phyloP scores from a whole-genome alignment of 202 grass and related monocot genomes.

The Bolboschoenoplectus hybrid region DNA sequence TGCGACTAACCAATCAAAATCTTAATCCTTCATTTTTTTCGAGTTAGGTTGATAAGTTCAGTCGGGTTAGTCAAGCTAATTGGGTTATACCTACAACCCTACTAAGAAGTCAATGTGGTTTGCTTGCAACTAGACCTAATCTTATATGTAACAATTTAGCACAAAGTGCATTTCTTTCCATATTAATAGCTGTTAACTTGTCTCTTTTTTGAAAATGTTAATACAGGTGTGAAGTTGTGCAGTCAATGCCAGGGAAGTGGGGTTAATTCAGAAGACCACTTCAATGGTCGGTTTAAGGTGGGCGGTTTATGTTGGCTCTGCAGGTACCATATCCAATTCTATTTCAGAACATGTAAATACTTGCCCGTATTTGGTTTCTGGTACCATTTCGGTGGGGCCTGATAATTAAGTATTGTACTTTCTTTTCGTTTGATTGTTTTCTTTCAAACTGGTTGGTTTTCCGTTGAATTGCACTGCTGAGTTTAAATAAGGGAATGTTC shows the following conservation, averaged over 20 bases:
- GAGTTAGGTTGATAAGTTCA: not conserved
- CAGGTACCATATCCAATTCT: slow-evolving; percentile 54
- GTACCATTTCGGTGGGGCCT: not conserved
- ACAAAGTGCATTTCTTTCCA: not conserved
- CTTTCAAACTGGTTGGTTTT: not conserved
- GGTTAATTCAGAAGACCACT: slow-evolving; percentile 87
- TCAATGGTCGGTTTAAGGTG: slow-evolving; percentile 87
- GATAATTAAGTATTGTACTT: not conserved
- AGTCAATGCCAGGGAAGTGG: slow-evolving; percentile 68
- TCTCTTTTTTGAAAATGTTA: slow-evolving; percentile 30
- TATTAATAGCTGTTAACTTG: not conserved
- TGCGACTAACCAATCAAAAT: not conserved
- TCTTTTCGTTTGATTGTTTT: not conserved
- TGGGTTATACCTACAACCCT: not conserved
- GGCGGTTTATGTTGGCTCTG: slow-evolving; percentile 93
- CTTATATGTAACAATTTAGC: not conserved
- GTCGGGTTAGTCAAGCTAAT: not conserved
- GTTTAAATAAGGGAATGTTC: not conserved
- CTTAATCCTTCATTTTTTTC: not conserved
- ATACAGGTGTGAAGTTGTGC: slow-evolving; percentile 68
- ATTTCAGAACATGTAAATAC: slow-evolving; percentile 1
- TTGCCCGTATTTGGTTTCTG: not conserved
- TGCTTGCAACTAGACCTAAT: not conserved
- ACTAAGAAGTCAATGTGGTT: not conserved
- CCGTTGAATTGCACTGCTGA: not conserved